phyloP scores from a whole-genome alignment of 306 rosid genomes.

The Malus sylvestris region DNA sequence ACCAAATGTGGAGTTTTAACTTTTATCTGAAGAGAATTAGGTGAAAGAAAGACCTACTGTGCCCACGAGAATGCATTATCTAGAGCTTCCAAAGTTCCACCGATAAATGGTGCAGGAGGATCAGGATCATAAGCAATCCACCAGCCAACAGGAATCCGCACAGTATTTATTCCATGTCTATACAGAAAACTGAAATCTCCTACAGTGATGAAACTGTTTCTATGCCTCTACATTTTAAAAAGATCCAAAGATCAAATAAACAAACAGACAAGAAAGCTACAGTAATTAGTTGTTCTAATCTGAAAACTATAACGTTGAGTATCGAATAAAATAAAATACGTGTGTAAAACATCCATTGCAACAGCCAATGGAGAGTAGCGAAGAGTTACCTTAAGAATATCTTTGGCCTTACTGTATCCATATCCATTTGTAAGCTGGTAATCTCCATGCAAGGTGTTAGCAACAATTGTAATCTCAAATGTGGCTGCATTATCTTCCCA shows the following conservation, averaged over 20 bases:
- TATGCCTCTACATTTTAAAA: constrained; percentile 66
- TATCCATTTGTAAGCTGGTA: constrained; percentile 90
- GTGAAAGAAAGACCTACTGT: constrained; percentile 53
- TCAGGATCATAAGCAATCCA: constrained; percentile 96
- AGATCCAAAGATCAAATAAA: constrained; percentile 19
- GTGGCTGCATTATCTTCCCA: constrained; percentile 87
- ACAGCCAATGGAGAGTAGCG: neutral
- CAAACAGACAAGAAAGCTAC: neutral
- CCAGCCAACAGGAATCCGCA: constrained; percentile 97
- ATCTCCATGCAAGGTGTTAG: constrained; percentile 74
- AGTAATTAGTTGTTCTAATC: neutral
- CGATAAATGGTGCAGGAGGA: constrained; percentile 87
- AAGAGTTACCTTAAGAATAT: constrained; percentile 57
- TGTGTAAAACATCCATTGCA: neutral
- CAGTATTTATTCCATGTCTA: constrained; percentile 84
- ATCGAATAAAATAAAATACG: neutral
- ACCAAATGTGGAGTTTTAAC: constrained; percentile 3
- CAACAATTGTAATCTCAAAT: constrained; percentile 57
- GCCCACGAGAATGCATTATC: constrained; percentile 98
- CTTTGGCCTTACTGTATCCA: constrained; percentile 49
- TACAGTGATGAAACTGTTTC: constrained; percentile 62
- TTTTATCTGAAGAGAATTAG: constrained; percentile 4
- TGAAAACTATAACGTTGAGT: neutral
- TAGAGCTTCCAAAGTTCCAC: constrained; percentile 81
- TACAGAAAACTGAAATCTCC: constrained; percentile 78